phyloP scores from a whole-genome alignment of 2,329 filamentous ascomycete species.

The Paraphaeosphaeria sporulosa region DNA sequence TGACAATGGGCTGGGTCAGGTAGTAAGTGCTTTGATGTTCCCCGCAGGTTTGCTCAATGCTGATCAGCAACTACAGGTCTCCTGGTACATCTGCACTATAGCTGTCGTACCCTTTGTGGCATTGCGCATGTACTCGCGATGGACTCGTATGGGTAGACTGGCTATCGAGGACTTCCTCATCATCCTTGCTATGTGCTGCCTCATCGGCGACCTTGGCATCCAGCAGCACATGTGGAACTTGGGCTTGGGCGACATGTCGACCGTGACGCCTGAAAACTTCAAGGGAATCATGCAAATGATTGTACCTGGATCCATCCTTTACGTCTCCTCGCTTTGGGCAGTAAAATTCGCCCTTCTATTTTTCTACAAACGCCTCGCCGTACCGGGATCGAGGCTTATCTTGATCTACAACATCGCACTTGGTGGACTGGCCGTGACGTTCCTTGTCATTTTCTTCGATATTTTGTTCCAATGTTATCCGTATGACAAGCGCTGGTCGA shows the following conservation, averaged over 20 bases:
- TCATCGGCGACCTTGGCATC: constrained; percentile 42
- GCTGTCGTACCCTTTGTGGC: constrained; percentile 37
- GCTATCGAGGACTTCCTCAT: constrained; percentile 44
- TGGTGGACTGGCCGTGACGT: constrained; percentile 39
- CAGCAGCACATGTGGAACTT: constrained; percentile 47
- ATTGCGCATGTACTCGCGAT: constrained; percentile 39
- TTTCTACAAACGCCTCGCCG: constrained; percentile 53
- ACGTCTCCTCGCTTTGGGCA: constrained; percentile 52
- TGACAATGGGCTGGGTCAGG: constrained; percentile 27
- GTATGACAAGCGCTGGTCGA: constrained; percentile 37
- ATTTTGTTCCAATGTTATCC: constrained; percentile 53
- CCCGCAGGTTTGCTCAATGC: background rate
- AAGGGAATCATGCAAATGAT: constrained; percentile 46
- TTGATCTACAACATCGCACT: constrained; percentile 49
- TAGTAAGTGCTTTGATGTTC: constrained; percentile 34
- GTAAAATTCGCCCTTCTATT: constrained; percentile 53
- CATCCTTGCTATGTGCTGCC: constrained; percentile 37
- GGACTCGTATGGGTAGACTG: constrained; percentile 35
- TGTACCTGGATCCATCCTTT: constrained; percentile 51
- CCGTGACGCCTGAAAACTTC: constrained; percentile 25
- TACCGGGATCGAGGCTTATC: constrained; percentile 45
- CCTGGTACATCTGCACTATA: constrained; percentile 47
- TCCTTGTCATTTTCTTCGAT: constrained; percentile 48
- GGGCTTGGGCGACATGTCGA: constrained; percentile 34
- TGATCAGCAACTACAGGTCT: constrained; percentile 30